Percentiles rank a stretch among this genome's conserved stretches.
These are phyloP conservation scores for Salvia splendens DNA, from an alignment of 257 asterid genomes.

Conservation along the genomic window DNA sequence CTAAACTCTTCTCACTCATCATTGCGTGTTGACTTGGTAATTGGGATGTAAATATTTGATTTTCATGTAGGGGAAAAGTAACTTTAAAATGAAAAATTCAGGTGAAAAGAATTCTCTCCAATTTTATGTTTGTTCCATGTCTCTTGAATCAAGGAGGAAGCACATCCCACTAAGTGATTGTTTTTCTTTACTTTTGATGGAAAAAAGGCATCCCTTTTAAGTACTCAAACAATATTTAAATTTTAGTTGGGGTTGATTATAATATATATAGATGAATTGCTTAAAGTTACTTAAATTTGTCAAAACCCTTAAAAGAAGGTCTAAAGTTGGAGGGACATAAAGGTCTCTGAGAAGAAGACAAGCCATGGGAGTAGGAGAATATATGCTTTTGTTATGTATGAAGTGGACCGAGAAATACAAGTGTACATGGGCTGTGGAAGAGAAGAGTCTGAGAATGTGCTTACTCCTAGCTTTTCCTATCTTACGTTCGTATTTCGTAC, in stretches of 20 bases:
- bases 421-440: too few species aligned
- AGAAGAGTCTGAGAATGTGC: too few species aligned
- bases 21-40: slow-evolving; percentile 34
- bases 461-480: too few species aligned
- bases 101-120: slow-evolving; percentile 32
- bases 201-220: slow-evolving; percentile 30
- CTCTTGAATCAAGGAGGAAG: slow-evolving; percentile 32
- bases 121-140: slow-evolving; percentile 24
- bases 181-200: neutral
- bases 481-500: too few species aligned
- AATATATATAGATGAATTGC: slow-evolving; percentile 31
- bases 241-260: slow-evolving; percentile 9
- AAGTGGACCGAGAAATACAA: too few species aligned
- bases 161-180: slow-evolving; percentile 35
- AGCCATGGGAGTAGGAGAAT: slow-evolving; percentile 49
- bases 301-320: slow-evolving; percentile 73
- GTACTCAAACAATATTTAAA: slow-evolving; percentile 29
- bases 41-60: slow-evolving; percentile 22
- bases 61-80: slow-evolving; percentile 40
- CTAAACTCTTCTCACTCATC: slow-evolving; percentile 18
- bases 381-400: slow-evolving; percentile 32
- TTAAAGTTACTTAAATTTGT: slow-evolving; percentile 52
- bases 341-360: slow-evolving; percentile 64
- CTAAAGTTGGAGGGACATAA: slow-evolving; percentile 59
- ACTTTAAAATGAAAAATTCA: slow-evolving; percentile 20